A percentile compares a stretch with the other conserved stretches of the same genome.
Evolutionary conservation across 106 monocot species (phyloP).

Genomic region (Acorus calamus): DNA sequence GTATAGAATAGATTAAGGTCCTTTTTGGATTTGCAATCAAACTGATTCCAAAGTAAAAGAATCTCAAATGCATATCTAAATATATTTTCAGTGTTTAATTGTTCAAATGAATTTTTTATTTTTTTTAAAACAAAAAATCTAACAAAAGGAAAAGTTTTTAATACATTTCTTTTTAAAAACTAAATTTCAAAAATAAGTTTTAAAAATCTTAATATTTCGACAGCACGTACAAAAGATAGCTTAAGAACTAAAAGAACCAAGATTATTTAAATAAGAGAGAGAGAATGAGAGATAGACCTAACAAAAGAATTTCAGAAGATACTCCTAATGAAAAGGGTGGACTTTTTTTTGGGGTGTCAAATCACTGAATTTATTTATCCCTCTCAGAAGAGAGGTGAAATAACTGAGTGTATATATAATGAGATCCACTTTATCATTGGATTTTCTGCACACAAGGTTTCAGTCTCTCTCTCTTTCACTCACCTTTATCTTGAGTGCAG

Average conservation of each 20-base stretch:
- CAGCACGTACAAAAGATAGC: no score
- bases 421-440: not conserved
- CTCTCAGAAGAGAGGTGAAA: constrained; percentile 21
- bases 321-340: constrained; percentile 41
- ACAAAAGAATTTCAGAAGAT: constrained; percentile 18
- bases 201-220: no score
- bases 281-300: constrained; percentile 8
- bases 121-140: no score
- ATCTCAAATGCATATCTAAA: no score
- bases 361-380: constrained; percentile 37
- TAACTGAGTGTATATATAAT: constrained; percentile 2
- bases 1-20: no score
- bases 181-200: no score
- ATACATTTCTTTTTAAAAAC: no score
- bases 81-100: no score
- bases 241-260: not conserved
- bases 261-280: constrained; percentile 3
- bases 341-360: constrained; percentile 69
- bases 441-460: not conserved
- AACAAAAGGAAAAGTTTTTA: no score
- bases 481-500: constrained; percentile 15
- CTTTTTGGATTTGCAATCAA: no score
- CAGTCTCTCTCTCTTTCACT: constrained; percentile 1
- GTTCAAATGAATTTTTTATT: no score
- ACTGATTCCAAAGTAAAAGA: no score